Evolutionary conservation across 805 yeast species (phyloP), one percentile per base, ranked within the genome.

Genomic region (Saccharomyces paradoxus): DNA sequence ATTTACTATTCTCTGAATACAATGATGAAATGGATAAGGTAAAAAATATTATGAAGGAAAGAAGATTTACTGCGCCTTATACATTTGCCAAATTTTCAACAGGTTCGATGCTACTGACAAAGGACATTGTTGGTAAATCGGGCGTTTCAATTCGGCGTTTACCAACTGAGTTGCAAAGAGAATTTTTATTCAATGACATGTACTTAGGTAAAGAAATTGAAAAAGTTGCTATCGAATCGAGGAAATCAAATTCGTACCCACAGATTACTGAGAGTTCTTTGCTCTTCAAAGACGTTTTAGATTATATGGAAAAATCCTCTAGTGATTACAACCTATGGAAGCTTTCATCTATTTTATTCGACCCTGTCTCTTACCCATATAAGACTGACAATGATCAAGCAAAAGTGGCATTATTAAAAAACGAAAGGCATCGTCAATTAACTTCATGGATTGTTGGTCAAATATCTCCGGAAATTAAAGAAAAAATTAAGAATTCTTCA

Each of bases 321-420:
- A 31, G 55, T 1, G 69, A 69, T 10, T 75, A 59, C 29, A 62
- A 65, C 3, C 59, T 77, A 12, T 79, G 89, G 81, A 73, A 74
- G n/a, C 71, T 87, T 47, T 79, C 86, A 1, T 79, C 87, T 0
- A 76, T 82, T 22, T 71, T 90, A 47, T 86, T 86, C 68, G 88
- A 83, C 64, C 71, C 72, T 21, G 57, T 63, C 27, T 49, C 50
- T 4, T 26, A 68, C 4, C 49, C 64, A 5, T 61, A 61, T 4
- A 57, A 55, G 9, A 59, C 64, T 21, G 57, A 62, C 24, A 62
- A 67, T 52, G 48, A 59, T 14, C 62, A 54, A 0, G 61, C 66
- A 48, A 50, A 61, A 12, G 57, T 46, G 22, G 60, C 63, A 47
- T 60, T 75, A 26, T 53, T 66, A 29, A 74, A 68, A 54, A 67